A percentile compares a stretch with the other conserved stretches of the same genome.
phyloP scores from a whole-genome alignment of 1,284 basidiomycete genomes.

The Agaricales sp. region DNA sequence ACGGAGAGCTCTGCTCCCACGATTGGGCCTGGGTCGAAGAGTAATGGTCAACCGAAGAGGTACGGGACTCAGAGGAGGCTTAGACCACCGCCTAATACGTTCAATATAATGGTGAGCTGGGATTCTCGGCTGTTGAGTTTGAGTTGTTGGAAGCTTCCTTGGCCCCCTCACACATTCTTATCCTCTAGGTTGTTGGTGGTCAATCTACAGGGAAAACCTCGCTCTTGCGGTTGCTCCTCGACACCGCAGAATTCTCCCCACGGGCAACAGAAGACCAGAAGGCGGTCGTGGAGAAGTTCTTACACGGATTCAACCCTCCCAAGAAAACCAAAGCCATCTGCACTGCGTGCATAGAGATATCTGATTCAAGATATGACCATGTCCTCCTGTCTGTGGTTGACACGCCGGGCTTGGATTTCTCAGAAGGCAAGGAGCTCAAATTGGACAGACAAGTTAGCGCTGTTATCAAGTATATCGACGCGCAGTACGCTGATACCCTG shows the following conservation, averaged over 20 bases:
- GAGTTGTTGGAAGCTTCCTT: slow-evolving; percentile 6
- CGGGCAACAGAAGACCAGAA: slow-evolving; percentile 59
- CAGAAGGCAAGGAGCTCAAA: slow-evolving; percentile 57
- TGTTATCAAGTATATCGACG: slow-evolving; percentile 65
- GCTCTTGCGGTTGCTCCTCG: slow-evolving; percentile 54
- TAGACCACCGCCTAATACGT: slow-evolving; percentile 54
- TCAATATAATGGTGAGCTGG: slow-evolving; percentile 68
- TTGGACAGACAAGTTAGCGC: slow-evolving; percentile 64
- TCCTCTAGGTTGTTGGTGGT: slow-evolving; percentile 59
- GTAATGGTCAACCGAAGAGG: slow-evolving; percentile 18
- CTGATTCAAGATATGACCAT: slow-evolving; percentile 69
- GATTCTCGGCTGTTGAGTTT: slow-evolving; percentile 8
- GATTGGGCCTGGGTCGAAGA: slow-evolving; percentile 42
- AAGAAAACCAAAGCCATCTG: slow-evolving; percentile 53
- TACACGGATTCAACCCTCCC: slow-evolving; percentile 33
- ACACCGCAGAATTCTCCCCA: slow-evolving; percentile 70
- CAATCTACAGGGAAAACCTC: slow-evolving; percentile 74
- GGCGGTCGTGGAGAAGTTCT: slow-evolving; percentile 46
- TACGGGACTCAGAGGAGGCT: slow-evolving; percentile 42
- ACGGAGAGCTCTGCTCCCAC: not conserved
- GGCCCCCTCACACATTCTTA: not conserved
- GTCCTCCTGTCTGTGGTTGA: slow-evolving; percentile 69
- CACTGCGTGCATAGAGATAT: slow-evolving; percentile 64
- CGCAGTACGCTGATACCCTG: slow-evolving; percentile 73
- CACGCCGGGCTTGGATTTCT: slow-evolving; percentile 71